A percentile compares a stretch with the other conserved stretches of the same genome.
These are phyloP conservation scores for Trametes punicea DNA, from an alignment of 768 basidiomycete genomes.

Conservation along the genomic window DNA sequence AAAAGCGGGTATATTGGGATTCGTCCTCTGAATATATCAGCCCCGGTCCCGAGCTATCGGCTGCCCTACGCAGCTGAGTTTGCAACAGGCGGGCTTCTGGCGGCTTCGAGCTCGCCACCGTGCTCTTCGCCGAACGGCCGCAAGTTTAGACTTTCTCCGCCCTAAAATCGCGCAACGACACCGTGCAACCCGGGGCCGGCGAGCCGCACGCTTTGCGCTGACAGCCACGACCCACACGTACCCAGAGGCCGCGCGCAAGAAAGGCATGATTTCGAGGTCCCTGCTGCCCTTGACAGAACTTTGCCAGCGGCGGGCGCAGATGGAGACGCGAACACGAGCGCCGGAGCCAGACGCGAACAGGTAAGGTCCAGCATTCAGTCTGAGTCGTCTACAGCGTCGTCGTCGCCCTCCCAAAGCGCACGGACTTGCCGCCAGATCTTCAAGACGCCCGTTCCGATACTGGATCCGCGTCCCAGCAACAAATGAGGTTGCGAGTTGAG, in stretches of 20 bases:
- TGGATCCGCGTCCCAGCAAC: conserved; percentile 28
- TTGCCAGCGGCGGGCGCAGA: neutral
- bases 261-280: neutral
- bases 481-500: neutral
- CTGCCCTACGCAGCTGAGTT: conserved; percentile 1
- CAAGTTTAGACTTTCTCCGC: conserved; percentile 3
- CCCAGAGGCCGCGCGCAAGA: neutral
- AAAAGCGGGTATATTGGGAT: conserved; percentile 7
- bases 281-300: neutral
- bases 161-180: neutral
- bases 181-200: too few relatives aligned
- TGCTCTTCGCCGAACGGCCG: neutral
- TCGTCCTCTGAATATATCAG: neutral
- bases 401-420: conserved; percentile 39
- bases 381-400: neutral
- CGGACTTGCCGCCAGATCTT: conserved; percentile 69
- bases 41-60: neutral
- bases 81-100: neutral
- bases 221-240: neutral
- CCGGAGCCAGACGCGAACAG: neutral
- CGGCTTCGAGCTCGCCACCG: neutral
- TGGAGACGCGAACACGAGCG: neutral
- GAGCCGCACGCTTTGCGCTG: neutral
- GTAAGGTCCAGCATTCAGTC: neutral
- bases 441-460: conserved; percentile 69